Evolutionary conservation across 2,329 filamentous ascomycete species (phyloP).

Genomic region (Claviceps quebecensis): DNA sequence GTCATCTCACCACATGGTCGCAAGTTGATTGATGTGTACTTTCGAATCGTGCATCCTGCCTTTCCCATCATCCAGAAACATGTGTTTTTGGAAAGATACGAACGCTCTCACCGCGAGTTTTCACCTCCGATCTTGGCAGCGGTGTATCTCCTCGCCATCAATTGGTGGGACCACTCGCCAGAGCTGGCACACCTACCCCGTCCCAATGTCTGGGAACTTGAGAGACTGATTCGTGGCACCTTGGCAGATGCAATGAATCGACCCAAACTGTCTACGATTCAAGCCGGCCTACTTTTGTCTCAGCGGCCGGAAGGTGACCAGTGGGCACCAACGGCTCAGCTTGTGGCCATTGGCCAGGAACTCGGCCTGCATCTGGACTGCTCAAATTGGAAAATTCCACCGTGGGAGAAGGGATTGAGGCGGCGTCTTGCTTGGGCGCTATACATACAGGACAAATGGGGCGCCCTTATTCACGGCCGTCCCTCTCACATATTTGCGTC

Average conservation of each 20-base stretch:
- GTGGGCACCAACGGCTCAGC: constrained; percentile 73
- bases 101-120: constrained; percentile 57
- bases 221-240: constrained; percentile 58
- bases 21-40: constrained; percentile 66
- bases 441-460: constrained; percentile 92
- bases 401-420: constrained; percentile 73
- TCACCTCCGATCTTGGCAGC: constrained; percentile 64
- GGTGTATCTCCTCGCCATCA: constrained; percentile 72
- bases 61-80: constrained; percentile 75
- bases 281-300: constrained; percentile 61
- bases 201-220: constrained; percentile 60
- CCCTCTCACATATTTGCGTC: constrained; percentile 58
- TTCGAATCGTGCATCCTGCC: constrained; percentile 63
- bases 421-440: constrained; percentile 82
- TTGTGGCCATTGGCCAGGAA: constrained; percentile 78
- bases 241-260: constrained; percentile 65
- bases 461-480: constrained; percentile 68
- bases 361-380: constrained; percentile 83
- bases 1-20: constrained; percentile 66
- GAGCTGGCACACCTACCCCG: constrained; percentile 48
- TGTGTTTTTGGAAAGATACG: constrained; percentile 67
- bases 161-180: constrained; percentile 71
- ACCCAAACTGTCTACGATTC: constrained; percentile 69
- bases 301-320: constrained; percentile 66
- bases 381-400: constrained; percentile 71